Conservation (phyloP, 495 filamentous ascomycete species). For the Viridothelium virens region DNA sequence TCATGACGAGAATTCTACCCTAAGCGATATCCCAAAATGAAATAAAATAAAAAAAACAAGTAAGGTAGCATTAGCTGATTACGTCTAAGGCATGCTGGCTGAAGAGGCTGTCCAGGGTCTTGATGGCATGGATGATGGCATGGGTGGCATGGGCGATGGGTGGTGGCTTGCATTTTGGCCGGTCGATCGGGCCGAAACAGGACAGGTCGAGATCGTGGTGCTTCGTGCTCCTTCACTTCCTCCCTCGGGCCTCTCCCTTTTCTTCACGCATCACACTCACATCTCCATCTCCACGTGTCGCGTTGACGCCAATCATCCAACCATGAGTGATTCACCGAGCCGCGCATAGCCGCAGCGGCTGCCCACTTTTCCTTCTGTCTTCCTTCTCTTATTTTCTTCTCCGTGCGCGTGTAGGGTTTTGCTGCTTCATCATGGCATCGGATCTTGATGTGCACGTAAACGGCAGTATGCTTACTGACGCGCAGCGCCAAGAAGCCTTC, state of each 20-base stretch:
- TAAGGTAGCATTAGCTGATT: neutral
- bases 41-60: neutral
- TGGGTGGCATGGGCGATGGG: neutral
- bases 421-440: neutral
- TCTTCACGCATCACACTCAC: neutral
- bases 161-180: neutral
- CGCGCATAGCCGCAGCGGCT: neutral
- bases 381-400: neutral
- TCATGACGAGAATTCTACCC: neutral
- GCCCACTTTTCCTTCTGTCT: neutral
- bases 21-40: neutral
- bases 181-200: neutral
- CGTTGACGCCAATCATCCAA: neutral
- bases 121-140: too few relatives aligned
- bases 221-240: neutral
- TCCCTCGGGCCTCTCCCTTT: neutral
- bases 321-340: slow-evolving; percentile 6
- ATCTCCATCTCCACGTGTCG: neutral
- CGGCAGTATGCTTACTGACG: slow-evolving; percentile 23
- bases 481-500: slow-evolving; percentile 29
- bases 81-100: neutral
- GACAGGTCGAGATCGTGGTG: neutral
- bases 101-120: neutral
- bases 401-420: neutral
- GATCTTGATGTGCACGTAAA: slow-evolving; percentile 23